Evolutionary conservation across 208 protist genomes (phyloP).

Genomic region (Leishmania martiniquensis): DNA sequence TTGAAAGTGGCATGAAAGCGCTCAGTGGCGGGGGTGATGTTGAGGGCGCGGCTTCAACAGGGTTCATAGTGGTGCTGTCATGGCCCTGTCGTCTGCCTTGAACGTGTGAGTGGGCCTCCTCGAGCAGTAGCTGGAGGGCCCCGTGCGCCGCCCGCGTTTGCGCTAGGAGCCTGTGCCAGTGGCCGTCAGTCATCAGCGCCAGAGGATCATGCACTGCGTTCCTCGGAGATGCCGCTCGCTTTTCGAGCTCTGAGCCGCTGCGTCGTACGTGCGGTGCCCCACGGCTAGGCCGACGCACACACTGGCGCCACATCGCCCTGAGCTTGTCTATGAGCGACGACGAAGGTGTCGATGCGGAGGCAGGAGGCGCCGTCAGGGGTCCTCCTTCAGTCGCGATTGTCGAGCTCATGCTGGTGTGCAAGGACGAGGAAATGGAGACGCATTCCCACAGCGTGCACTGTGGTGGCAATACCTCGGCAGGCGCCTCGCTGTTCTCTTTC

Average conservation of each 20-base stretch:
- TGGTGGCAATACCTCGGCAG: no score
- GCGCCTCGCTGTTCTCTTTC: background rate
- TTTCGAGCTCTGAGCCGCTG: background rate
- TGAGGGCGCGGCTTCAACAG: background rate
- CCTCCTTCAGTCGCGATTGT: background rate
- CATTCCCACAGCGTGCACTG: slow-evolving; percentile 28
- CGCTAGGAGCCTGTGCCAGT: slow-evolving; percentile 3
- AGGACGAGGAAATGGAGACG: background rate
- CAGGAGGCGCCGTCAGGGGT: background rate
- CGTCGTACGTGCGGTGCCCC: background rate
- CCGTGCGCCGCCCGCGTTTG: background rate
- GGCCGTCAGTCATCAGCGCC: background rate
- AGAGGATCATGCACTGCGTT: slow-evolving; percentile 2
- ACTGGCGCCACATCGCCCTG: background rate
- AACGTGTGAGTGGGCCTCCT: background rate
- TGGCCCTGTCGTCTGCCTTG: background rate
- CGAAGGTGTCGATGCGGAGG: background rate
- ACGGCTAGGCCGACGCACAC: background rate
- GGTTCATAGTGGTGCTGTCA: background rate
- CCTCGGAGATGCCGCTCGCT: background rate
- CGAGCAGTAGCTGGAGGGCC: background rate
- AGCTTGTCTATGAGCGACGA: background rate
- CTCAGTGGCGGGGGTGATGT: background rate
- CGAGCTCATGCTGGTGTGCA: background rate
- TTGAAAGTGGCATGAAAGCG: background rate